Percentiles rank a stretch among this genome's conserved stretches.
These are phyloP conservation scores for Pisolithus albus DNA, from an alignment of 768 basidiomycete genomes.

Conservation along the genomic window DNA sequence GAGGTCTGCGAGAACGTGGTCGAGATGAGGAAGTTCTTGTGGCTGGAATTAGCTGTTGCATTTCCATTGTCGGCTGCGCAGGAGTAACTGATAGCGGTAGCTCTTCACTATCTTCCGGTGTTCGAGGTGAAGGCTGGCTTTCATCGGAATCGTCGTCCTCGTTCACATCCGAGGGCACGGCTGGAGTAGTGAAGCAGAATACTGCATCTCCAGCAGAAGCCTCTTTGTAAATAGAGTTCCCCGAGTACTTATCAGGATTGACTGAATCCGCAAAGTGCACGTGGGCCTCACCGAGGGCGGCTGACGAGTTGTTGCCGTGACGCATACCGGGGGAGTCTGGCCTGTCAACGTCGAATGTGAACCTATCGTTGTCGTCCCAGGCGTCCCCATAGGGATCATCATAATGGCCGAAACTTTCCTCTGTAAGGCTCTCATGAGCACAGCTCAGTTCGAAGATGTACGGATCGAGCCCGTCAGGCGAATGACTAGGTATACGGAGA, in stretches of 20 bases:
- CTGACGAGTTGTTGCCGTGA: background rate
- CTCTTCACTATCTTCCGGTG: slow-evolving; percentile 20
- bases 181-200: slow-evolving; percentile 17
- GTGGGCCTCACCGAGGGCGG: slow-evolving; percentile 2
- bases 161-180: slow-evolving; percentile 19
- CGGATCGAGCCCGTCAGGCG: slow-evolving; percentile 11
- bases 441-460: slow-evolving; percentile 20
- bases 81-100: slow-evolving; percentile 6
- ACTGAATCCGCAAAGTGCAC: slow-evolving; percentile 1
- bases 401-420: slow-evolving; percentile 11
- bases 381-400: slow-evolving; percentile 7
- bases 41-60: slow-evolving; percentile 6
- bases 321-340: background rate
- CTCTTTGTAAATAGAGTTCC: slow-evolving; percentile 3
- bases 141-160: slow-evolving; percentile 27
- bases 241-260: no score
- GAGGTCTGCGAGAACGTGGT: slow-evolving; percentile 19
- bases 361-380: slow-evolving; percentile 20
- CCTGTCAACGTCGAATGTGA: slow-evolving; percentile 15
- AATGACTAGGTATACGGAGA: slow-evolving; percentile 14
- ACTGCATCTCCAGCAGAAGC: slow-evolving; percentile 7
- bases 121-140: slow-evolving; percentile 18
- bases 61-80: background rate
- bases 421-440: slow-evolving; percentile 20
- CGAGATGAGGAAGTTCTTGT: slow-evolving; percentile 19